Evolutionary conservation across 805 yeast species (phyloP).

Genomic region (Pichia californica): DNA sequence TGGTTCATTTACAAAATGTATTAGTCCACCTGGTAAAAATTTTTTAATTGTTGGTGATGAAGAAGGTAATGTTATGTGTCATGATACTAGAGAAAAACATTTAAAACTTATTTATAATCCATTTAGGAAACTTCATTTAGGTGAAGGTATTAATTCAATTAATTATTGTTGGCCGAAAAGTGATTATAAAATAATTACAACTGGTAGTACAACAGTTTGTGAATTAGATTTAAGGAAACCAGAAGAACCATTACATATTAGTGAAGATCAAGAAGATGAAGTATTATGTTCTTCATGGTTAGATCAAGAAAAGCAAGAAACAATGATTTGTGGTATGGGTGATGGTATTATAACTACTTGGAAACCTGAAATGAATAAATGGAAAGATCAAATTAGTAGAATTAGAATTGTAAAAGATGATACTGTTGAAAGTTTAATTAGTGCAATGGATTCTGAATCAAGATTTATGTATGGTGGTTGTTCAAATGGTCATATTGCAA

Average conservation of each 20-base stretch:
- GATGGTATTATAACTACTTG: slow-evolving; percentile 73
- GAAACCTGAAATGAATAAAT: slow-evolving; percentile 64
- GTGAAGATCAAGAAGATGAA: slow-evolving; percentile 94
- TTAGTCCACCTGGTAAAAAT: slow-evolving; percentile 40
- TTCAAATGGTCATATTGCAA: slow-evolving; percentile 65
- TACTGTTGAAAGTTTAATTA: slow-evolving; percentile 64
- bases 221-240: slow-evolving; percentile 68
- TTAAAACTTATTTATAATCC: slow-evolving; percentile 35
- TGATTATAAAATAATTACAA: slow-evolving; percentile 69
- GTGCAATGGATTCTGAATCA: slow-evolving; percentile 48
- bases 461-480: slow-evolving; percentile 71
- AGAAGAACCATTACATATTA: slow-evolving; percentile 47
- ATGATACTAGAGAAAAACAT: slow-evolving; percentile 48
- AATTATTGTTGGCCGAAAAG: slow-evolving; percentile 63
- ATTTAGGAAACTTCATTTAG: slow-evolving; percentile 58
- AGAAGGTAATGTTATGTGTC: slow-evolving; percentile 56
- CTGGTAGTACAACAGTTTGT: slow-evolving; percentile 77
- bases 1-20: slow-evolving; percentile 34
- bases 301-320: slow-evolving; percentile 48
- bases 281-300: slow-evolving; percentile 67
- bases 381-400: slow-evolving; percentile 73
- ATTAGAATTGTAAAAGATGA: slow-evolving; percentile 55
- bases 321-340: slow-evolving; percentile 73
- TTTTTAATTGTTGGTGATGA: slow-evolving; percentile 62
- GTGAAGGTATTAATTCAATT: slow-evolving; percentile 73